Percentiles rank a stretch among this genome's conserved stretches.
phyloP scores from a whole-genome alignment of 176 grass and related monocot genomes.

The Melocanna baccifera region DNA sequence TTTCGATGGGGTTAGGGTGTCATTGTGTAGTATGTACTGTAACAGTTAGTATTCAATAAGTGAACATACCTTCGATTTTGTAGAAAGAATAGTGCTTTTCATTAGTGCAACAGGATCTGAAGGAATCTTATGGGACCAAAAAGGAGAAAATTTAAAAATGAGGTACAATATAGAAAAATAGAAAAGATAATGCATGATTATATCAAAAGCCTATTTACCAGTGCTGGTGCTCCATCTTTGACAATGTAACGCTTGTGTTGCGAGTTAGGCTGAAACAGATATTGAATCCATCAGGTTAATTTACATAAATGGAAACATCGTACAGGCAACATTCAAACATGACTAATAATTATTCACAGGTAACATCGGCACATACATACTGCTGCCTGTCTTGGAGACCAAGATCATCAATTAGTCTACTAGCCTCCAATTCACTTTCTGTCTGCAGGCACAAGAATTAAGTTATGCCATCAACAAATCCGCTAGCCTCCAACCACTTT shows the following conservation, averaged over 20 bases:
- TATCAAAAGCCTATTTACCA: conserved; percentile 55
- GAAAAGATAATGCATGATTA: background rate
- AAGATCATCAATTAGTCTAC: conserved; percentile 80
- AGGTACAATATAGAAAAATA: background rate
- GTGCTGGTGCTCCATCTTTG: conserved; percentile 64
- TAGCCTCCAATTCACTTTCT: conserved; percentile 54
- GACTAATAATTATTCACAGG: conserved; percentile 10
- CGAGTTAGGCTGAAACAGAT: conserved; percentile 66
- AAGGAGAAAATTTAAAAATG: conserved; percentile 10
- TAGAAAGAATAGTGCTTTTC: conserved; percentile 75
- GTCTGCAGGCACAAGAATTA: conserved; percentile 29
- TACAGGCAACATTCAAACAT: background rate
- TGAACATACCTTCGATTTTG: conserved; percentile 76
- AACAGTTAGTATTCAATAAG: background rate
- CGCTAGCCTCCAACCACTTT: background rate
- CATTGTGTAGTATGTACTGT: background rate
- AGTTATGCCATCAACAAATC: conserved; percentile 4
- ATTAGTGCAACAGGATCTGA: conserved; percentile 69
- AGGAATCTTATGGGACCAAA: conserved; percentile 60
- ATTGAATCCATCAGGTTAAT: conserved; percentile 23
- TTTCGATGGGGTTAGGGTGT: background rate
- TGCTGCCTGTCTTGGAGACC: conserved; percentile 71
- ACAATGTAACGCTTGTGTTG: conserved; percentile 93
- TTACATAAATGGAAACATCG: background rate
- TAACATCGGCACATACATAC: conserved; percentile 64